Evolutionary conservation across 352 stramenopile genomes (phyloP), one percentile per base, ranked within the genome.

Genomic region (Globisporangium irregulare): DNA sequence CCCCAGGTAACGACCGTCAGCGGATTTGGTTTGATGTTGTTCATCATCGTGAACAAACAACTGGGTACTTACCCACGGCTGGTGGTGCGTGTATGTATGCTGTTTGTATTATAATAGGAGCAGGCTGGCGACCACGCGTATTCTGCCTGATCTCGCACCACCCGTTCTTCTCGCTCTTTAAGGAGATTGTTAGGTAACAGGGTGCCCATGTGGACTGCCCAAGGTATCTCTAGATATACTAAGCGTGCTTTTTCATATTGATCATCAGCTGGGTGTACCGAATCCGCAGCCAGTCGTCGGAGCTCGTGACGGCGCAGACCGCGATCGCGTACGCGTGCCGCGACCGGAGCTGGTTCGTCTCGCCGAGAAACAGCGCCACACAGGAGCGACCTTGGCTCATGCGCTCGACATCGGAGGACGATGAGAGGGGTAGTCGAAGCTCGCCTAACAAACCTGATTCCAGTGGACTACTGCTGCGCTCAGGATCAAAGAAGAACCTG

Each of bases 161-260:
- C 67, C 80, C 87, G 15, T 90, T 92, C 69, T 91, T 94, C 69
- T 90, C 84, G 58, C 77, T 94, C 9, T 92, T 93, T 61, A 92
- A 91, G 53, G 80, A 91, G 51, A 67, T 92, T 63, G 73, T 91
- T 56, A 90, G 77, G 82, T 90, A 75, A 75, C 59, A 32, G 1
- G 9, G n/a, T 12, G 15, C 4, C 22, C 2, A 41, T 7, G 15
- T 4, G 18, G 5, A 9, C 24, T 53, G 18, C 12, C 18, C 9
- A 38, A 1, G n/a, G n/a, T 56, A 29, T 55, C 25, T 38, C 14
- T 27, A 3, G 15, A 10, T 43, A 18, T 15, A 18, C 36, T 43
- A 12, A 41, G 18, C 24, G 3, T 22, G 14, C 3, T 62, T 1
- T 54, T 36, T 10, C 4, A 12, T 63, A 24, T 34, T 64, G 32